These are phyloP conservation scores for Macroventuria anomochaeta DNA, from an alignment of 2,329 filamentous ascomycete species.

Conservation along the genomic window DNA sequence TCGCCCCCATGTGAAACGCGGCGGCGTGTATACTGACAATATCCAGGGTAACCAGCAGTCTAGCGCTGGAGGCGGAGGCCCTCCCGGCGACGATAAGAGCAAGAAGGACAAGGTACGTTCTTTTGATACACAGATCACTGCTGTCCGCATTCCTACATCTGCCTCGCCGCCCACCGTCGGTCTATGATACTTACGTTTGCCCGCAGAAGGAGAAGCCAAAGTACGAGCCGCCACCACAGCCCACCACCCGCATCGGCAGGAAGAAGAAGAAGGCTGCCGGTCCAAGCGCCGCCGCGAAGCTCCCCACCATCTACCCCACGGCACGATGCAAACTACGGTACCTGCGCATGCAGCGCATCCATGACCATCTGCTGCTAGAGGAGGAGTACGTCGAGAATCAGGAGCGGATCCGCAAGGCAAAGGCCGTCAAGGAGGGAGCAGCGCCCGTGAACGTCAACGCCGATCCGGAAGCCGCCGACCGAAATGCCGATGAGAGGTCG, in stretches of 20 bases:
- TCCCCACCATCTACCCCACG: slow-evolving; percentile 91
- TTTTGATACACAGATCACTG: not conserved
- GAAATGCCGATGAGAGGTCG: slow-evolving; percentile 92
- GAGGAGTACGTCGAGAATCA: slow-evolving; percentile 99
- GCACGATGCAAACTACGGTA: slow-evolving; percentile 97
- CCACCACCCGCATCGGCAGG: slow-evolving; percentile 93
- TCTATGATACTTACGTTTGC: slow-evolving; percentile 24
- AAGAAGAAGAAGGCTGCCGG: slow-evolving; percentile 98
- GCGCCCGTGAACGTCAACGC: slow-evolving; percentile 60
- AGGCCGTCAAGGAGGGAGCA: slow-evolving; percentile 65
- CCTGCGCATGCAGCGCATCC: slow-evolving; percentile 96
- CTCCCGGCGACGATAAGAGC: slow-evolving; percentile 77
- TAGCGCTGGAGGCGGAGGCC: slow-evolving; percentile 76
- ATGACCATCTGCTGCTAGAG: slow-evolving; percentile 94
- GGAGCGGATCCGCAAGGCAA: slow-evolving; percentile 91
- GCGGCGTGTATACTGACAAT: slow-evolving; percentile 47
- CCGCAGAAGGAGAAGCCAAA: slow-evolving; percentile 97
- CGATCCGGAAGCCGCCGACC: slow-evolving; percentile 79
- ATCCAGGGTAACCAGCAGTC: slow-evolving; percentile 82
- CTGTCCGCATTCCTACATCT: not conserved
- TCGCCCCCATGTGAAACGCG: slow-evolving; percentile 24
- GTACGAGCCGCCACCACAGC: slow-evolving; percentile 97
- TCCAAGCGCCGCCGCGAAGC: slow-evolving; percentile 91
- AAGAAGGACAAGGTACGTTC: slow-evolving; percentile 76
- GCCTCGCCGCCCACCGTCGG: slow-evolving; percentile 14